Conservation (phyloP, 176 grass and related monocot species). For the Chloris gayana region DNA sequence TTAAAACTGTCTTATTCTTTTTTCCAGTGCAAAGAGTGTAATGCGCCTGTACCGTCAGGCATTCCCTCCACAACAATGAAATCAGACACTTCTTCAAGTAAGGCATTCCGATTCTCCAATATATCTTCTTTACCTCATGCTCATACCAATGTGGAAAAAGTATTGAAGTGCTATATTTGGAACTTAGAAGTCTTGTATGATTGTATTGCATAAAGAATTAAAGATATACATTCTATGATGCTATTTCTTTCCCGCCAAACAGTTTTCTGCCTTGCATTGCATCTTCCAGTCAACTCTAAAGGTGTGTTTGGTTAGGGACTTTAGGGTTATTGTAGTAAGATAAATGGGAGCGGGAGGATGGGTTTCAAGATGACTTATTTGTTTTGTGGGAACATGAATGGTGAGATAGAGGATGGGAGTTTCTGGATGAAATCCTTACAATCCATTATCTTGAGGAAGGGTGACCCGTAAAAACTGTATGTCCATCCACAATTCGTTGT, state of each 20-base stretch:
- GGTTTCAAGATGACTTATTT: too few relatives aligned
- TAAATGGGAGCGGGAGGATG: not conserved
- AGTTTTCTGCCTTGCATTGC: not conserved
- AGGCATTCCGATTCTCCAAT: conserved; percentile 31
- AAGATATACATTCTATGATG: not conserved
- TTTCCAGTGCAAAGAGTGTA: conserved; percentile 93
- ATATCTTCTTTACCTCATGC: not conserved
- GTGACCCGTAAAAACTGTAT: not conserved
- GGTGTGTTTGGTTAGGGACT: too few relatives aligned
- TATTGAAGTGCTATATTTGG: not conserved
- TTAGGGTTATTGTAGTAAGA: not conserved
- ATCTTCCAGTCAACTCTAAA: not conserved
- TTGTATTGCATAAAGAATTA: conserved; percentile 12
- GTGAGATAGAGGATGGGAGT: too few relatives aligned
- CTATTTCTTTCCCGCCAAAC: not conserved
- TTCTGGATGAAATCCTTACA: too few relatives aligned
- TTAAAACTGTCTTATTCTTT: conserved; percentile 23
- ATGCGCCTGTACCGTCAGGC: conserved; percentile 66
- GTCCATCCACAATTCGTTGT: not conserved
- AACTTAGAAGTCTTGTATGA: not conserved
- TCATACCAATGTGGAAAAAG: not conserved
- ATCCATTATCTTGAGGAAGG: too few relatives aligned
- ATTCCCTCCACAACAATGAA: conserved; percentile 65
- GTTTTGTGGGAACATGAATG: not conserved
- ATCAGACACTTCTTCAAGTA: conserved; percentile 77